Evolutionary conservation across 805 yeast species (phyloP).

Genomic region (Pichia cephalocereana): DNA sequence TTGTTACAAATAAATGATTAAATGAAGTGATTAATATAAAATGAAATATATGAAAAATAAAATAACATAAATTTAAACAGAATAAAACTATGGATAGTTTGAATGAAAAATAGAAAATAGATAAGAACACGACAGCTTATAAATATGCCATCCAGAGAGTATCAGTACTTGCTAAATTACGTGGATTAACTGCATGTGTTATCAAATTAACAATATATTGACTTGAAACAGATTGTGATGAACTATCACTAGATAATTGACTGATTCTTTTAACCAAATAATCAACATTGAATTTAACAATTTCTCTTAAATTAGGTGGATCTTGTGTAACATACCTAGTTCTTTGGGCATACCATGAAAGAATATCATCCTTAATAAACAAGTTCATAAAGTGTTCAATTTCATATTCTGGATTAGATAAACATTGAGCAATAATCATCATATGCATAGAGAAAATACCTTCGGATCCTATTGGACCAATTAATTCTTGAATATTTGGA

Average conservation of each 20-base stretch:
- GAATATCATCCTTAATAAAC: slow-evolving; percentile 91
- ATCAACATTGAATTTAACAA: slow-evolving; percentile 83
- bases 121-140: slow-evolving; percentile 21
- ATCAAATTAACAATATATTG: slow-evolving; percentile 86
- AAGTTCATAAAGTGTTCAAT: slow-evolving; percentile 85
- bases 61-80: too few species aligned
- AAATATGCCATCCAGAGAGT: slow-evolving; percentile 94
- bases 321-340: slow-evolving; percentile 80
- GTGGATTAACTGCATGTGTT: slow-evolving; percentile 91
- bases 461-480: slow-evolving; percentile 91
- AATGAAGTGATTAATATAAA: too few species aligned
- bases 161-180: slow-evolving; percentile 86
- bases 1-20: too few species aligned
- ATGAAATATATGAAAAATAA: too few species aligned
- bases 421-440: slow-evolving; percentile 76
- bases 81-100: neutral
- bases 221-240: slow-evolving; percentile 70
- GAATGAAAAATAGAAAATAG: neutral
- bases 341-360: slow-evolving; percentile 86
- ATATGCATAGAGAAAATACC: slow-evolving; percentile 83
- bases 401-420: slow-evolving; percentile 87
- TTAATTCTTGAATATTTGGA: slow-evolving; percentile 87
- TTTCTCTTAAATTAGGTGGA: slow-evolving; percentile 64
- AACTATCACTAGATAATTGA: slow-evolving; percentile 47
- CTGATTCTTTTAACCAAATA: slow-evolving; percentile 69